A percentile compares a stretch with the other conserved stretches of the same genome.
Evolutionary conservation across 1,284 basidiomycete species (phyloP).

Genomic region (Sporisorium iseilematis-ciliati): DNA sequence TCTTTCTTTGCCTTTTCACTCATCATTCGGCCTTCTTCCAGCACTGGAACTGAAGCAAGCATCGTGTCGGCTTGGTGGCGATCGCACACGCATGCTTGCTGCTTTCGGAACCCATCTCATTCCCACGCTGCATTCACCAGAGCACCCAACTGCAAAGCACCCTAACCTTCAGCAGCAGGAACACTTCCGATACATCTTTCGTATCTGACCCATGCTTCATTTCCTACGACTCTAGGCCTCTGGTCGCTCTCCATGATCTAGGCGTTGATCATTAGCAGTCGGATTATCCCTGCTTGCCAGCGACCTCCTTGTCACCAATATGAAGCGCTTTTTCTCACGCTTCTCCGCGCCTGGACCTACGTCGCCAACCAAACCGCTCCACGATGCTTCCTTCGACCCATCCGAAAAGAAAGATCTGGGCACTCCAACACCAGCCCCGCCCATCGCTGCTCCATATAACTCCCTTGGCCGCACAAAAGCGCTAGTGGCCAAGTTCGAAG

Average conservation of each 20-base stretch:
- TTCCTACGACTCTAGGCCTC: neutral
- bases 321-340: slow-evolving; percentile 61
- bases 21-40: too few relatives aligned
- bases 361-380: slow-evolving; percentile 5
- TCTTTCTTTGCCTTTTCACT: neutral
- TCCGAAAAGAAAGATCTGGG: slow-evolving; percentile 21
- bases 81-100: neutral
- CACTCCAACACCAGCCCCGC: slow-evolving; percentile 10
- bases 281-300: neutral
- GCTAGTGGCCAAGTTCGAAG: slow-evolving; percentile 53
- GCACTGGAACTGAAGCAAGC: too few relatives aligned
- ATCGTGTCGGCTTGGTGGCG: too few relatives aligned
- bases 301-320: slow-evolving; percentile 6
- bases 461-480: slow-evolving; percentile 40
- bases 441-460: slow-evolving; percentile 7
- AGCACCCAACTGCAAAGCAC: neutral
- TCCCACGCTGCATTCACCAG: slow-evolving; percentile 3
- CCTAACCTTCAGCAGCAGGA: neutral
- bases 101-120: neutral
- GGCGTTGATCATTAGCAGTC: neutral
- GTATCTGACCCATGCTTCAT: neutral
- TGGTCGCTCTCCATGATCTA: neutral
- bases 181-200: neutral
- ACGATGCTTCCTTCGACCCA: slow-evolving; percentile 17
- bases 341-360: slow-evolving; percentile 41